A percentile compares a stretch with the other conserved stretches of the same genome.
phyloP scores from a whole-genome alignment of 2,329 filamentous ascomycete genomes.

The Chaetomium sp. region DNA sequence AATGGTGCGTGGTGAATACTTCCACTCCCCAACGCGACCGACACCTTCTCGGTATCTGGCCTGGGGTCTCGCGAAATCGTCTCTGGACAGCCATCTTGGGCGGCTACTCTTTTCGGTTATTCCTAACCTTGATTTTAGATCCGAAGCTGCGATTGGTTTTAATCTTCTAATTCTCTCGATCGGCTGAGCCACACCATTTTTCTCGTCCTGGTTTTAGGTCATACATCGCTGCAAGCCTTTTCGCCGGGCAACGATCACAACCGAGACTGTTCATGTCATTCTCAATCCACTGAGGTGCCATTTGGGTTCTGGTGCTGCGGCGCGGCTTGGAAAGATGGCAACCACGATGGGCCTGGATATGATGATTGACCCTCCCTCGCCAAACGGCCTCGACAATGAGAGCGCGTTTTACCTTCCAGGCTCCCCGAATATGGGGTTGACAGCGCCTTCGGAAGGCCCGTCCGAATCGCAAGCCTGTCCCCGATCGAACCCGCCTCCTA shows the following conservation, averaged over 20 bases:
- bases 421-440: slow-evolving; percentile 22
- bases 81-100: not conserved
- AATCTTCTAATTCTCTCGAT: slow-evolving; percentile 22
- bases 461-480: slow-evolving; percentile 31
- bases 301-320: slow-evolving; percentile 41
- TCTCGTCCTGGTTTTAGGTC: slow-evolving; percentile 5
- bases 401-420: slow-evolving; percentile 13
- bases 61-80: not conserved
- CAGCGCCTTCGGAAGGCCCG: slow-evolving; percentile 20
- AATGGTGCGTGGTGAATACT: slow-evolving; percentile 15
- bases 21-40: not conserved
- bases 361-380: slow-evolving; percentile 20
- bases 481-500: slow-evolving; percentile 44
- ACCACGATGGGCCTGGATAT: slow-evolving; percentile 26
- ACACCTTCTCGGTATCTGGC: not conserved
- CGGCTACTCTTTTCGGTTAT: slow-evolving; percentile 1
- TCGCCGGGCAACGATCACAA: slow-evolving; percentile 8
- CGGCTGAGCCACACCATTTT: slow-evolving; percentile 11
- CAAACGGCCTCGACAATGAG: slow-evolving; percentile 14
- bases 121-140: slow-evolving; percentile 16
- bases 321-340: slow-evolving; percentile 39
- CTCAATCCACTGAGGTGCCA: slow-evolving; percentile 32
- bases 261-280: slow-evolving; percentile 34
- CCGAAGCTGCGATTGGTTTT: slow-evolving; percentile 21
- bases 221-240: slow-evolving; percentile 2